These are phyloP conservation scores for Leccinum uliginosum DNA, from an alignment of 768 basidiomycete species.

Conservation along the genomic window DNA sequence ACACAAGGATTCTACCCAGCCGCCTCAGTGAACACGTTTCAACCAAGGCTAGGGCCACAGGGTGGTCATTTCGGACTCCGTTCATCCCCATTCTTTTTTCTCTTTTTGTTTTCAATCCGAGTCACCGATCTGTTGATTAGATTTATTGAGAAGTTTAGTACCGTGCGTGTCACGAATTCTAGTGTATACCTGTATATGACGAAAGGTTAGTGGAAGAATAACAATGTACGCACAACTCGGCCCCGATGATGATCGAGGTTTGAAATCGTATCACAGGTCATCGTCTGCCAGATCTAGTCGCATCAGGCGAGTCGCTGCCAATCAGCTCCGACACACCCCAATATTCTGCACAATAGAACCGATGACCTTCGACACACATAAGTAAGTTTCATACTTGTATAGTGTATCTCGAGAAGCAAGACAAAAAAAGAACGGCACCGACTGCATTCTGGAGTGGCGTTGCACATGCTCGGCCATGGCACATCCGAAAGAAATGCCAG, in stretches of 20 bases:
- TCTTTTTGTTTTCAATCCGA: not conserved
- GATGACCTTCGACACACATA: not conserved
- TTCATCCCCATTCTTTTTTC: not conserved
- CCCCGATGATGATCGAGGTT: not conserved
- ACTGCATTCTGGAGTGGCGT: not conserved
- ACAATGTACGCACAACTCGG: not conserved
- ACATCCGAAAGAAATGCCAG: constrained; percentile 22
- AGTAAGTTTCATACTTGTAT: no score
- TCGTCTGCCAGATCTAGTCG: not conserved
- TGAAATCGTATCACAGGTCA: not conserved
- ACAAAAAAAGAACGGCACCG: not conserved
- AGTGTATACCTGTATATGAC: not conserved
- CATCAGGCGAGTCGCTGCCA: not conserved
- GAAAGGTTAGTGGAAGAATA: not conserved
- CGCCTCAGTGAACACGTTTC: not conserved
- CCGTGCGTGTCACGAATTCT: not conserved
- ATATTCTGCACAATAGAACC: not conserved
- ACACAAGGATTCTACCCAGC: not conserved
- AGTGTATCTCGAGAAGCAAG: not conserved
- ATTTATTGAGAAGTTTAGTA: not conserved
- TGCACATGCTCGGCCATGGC: constrained; percentile 20
- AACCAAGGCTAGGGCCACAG: not conserved
- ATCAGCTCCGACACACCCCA: not conserved
- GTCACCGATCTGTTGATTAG: not conserved
- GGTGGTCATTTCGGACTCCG: not conserved